Base-by-base conservation (phyloP, 2,329 filamentous ascomycete genomes). In the Tolypocladium guangdongense region DNA sequence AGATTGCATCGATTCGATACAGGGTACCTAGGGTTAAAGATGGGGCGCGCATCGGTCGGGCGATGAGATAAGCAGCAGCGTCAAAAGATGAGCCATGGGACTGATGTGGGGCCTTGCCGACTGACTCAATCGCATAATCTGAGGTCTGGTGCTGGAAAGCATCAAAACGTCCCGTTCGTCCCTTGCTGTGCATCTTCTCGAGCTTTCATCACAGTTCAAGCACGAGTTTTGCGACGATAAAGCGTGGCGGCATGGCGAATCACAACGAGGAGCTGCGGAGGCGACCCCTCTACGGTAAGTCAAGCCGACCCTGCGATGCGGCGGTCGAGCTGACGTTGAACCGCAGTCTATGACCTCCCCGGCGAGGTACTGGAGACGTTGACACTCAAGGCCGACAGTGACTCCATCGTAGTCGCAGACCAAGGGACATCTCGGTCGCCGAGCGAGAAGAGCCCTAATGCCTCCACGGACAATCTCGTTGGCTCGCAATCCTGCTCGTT, bases 341-440 rank as follows among this genome's bases (percentile, higher is more conserved):
- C 30, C 47, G 7, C 66, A 90, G 87, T 92, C 54, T 96, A 91
- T 69, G 86, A 95, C 67, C 80, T 96, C 27, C 89, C 90, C 0
- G 74, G 78, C 55, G 82, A 90, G 65, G 78, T 95, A 48, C 75
- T 95, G 37, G 74, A 77, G 51, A 86, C 82, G 3, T 75, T 95
- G 59, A 76, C 79, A 11, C 75, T 74, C 18, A 72, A 72, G 52
- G 54, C 62, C 38, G 67, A 70, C 48, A 52, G 60, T 32, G 65
- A 70, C 51, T 56, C 63, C 38, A 55, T 61, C 22, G 55, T 59
- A 7, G 56, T 56, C 11, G 49, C 55, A 14, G 54, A 57, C 24
- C 45, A 60, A 52, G 60, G 62, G 39, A 60, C 58, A 35, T 56
- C 62, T 10, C 62, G 56, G 45, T 59, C 61, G 47, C 53, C 60